These are phyloP conservation scores for Umbelopsis vinacea DNA, from an alignment of 192 early-diverging fungal species.

Conservation along the genomic window DNA sequence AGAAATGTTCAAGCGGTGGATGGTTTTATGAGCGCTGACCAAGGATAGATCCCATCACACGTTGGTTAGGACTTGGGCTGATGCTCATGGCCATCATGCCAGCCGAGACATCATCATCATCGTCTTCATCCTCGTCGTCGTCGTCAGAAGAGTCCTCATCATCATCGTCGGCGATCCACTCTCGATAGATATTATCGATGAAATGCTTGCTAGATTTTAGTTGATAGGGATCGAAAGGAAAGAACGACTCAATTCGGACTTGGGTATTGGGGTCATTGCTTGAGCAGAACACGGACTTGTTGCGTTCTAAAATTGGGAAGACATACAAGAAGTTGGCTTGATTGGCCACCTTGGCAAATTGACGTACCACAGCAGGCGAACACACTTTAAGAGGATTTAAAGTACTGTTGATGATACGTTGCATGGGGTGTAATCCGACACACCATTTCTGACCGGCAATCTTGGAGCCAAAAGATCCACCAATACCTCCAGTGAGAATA, in stretches of 20 bases:
- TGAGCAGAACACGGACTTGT: conserved; percentile 46
- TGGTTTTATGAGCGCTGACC: conserved; percentile 13
- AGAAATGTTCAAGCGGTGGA: not conserved
- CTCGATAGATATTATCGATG: conserved; percentile 75
- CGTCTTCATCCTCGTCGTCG: conserved; percentile 41
- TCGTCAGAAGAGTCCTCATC: conserved; percentile 51
- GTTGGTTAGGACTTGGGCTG: conserved; percentile 53
- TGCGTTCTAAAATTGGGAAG: conserved; percentile 76
- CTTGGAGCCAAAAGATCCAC: conserved; percentile 34
- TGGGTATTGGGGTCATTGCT: conserved; percentile 26
- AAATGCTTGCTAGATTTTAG: conserved; percentile 71
- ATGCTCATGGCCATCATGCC: conserved; percentile 62
- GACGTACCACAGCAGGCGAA: conserved; percentile 74
- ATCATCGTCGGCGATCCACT: conserved; percentile 78
- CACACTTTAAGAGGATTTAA: conserved; percentile 87
- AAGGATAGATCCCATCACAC: conserved; percentile 24
- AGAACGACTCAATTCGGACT: conserved; percentile 75
- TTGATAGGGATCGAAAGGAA: conserved; percentile 93
- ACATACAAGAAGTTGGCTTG: conserved; percentile 85
- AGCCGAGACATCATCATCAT: conserved; percentile 44
- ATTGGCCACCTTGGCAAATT: conserved; percentile 85
- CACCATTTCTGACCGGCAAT: conserved; percentile 60
- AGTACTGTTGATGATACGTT: conserved; percentile 73
- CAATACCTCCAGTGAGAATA: conserved; percentile 41
- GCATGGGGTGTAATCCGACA: conserved; percentile 65